Conservation (phyloP, 2,329 filamentous ascomycete species). For the Exophiala mesophila region DNA sequence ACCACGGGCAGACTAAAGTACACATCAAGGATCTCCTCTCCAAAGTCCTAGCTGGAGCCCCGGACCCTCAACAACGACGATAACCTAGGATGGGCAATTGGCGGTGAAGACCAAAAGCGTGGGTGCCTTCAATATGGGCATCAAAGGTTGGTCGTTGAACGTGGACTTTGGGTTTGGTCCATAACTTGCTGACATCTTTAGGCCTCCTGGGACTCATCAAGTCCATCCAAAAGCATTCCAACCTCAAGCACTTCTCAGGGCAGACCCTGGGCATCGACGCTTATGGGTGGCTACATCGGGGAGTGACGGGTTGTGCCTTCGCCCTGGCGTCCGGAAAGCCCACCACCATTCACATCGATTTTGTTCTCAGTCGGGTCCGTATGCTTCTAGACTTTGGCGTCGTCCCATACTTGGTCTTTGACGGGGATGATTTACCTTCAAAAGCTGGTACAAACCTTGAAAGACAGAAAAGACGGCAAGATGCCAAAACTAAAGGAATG, state of each 20-base stretch:
- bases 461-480: constrained; percentile 67
- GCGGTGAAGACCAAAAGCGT: constrained; percentile 14
- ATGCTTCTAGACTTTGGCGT: constrained; percentile 94
- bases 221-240: constrained; percentile 86
- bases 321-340: constrained; percentile 85
- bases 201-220: constrained; percentile 88
- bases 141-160: constrained; percentile 35
- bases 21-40: too few relatives aligned
- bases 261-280: constrained; percentile 92
- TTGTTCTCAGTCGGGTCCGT: constrained; percentile 79
- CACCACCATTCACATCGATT: constrained; percentile 87
- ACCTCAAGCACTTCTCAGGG: constrained; percentile 79
- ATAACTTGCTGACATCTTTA: constrained; percentile 32
- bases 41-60: too few relatives aligned
- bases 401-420: constrained; percentile 92
- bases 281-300: constrained; percentile 97
- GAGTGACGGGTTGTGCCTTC: constrained; percentile 81
- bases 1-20: too few relatives aligned
- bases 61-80: neutral
- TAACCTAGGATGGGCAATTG: constrained; percentile 9
- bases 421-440: constrained; percentile 90
- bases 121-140: constrained; percentile 35
- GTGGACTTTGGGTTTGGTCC: neutral
- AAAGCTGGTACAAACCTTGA: constrained; percentile 82
- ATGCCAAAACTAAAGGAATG: constrained; percentile 69